Evolutionary conservation across 129 eudicot genomes (phyloP), one percentile per base, ranked within the genome.

Genomic region (Flaveria bidentis): DNA sequence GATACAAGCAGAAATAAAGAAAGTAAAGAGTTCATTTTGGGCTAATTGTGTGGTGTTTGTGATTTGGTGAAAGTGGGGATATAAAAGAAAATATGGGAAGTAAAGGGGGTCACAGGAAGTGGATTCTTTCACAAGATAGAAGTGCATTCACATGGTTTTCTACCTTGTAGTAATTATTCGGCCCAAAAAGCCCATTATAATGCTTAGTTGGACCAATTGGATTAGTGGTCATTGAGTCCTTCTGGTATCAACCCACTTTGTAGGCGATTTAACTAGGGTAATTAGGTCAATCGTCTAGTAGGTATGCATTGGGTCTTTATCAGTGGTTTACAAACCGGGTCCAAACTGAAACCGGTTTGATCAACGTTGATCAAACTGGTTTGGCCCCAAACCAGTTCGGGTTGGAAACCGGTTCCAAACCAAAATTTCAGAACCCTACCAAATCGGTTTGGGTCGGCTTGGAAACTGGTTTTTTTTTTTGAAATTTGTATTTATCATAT

Each of bases 101-200:
- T 80, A 72, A 72, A 62, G 74, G 46, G 58, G 75, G 74, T 80
- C 83, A 80, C 83, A 79, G 12, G 74, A 49, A 51, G 73, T 64
- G 78, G 72, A 25, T 51, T 66, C 44, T 69, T 36, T 79, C 78
- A 79, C 83, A 80, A 64, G 78, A 80, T 63, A 45, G 60, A 73
- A 72, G 67, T 80, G 83, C 33, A 11, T 64, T 80, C 83, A 80
- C 83, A 80, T 80, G 78, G 68, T 63, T 72, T 64, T 39, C 23
- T 65, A 72, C 55, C 45, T 6, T 80, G 78, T 25, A 80, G 83
- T 80, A 52, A 80, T 14, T 64, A 50, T 17, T 25, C 20, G 11
- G 57, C 83, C 79, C 79, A 65, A 39, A 10, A 78, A 28, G 69
- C 68, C 67, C 67, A 14, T 2, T 53, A 2, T 44, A 1, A n/a